A percentile compares a stretch with the other conserved stretches of the same genome.
phyloP scores from a whole-genome alignment of 2,329 filamentous ascomycete genomes.

The Dothiorella sarmentorum region DNA sequence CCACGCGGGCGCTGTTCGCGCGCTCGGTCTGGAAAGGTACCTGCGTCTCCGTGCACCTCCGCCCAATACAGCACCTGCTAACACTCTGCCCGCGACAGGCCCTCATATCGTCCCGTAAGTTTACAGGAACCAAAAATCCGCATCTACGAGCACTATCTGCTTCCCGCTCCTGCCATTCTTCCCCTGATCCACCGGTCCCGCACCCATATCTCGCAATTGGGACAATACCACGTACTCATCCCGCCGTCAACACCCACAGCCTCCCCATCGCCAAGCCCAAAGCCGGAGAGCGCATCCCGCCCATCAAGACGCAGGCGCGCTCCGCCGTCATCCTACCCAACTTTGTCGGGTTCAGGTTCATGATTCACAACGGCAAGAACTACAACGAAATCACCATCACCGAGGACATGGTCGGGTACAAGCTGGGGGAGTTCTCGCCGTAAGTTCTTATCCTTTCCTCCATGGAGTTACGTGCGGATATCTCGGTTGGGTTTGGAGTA shows the following conservation, averaged over 20 bases:
- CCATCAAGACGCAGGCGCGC: slow-evolving; percentile 83
- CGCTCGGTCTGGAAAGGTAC: slow-evolving; percentile 88
- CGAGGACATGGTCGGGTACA: slow-evolving; percentile 95
- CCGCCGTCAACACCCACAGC: slow-evolving; percentile 37
- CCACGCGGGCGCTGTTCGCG: slow-evolving; percentile 58
- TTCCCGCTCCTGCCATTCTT: too few relatives aligned
- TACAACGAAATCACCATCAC: slow-evolving; percentile 82
- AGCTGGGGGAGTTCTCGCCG: slow-evolving; percentile 88
- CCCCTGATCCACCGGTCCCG: background rate
- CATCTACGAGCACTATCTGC: background rate
- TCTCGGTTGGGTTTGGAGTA: too few relatives aligned
- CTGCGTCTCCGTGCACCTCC: slow-evolving; percentile 19
- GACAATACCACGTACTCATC: background rate
- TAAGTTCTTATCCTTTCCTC: too few relatives aligned
- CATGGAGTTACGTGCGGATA: too few relatives aligned
- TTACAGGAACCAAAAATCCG: background rate
- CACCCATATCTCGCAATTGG: background rate
- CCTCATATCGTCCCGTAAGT: slow-evolving; percentile 69
- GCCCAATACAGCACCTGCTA: slow-evolving; percentile 24
- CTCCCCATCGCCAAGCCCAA: slow-evolving; percentile 62
- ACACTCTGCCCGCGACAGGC: slow-evolving; percentile 45
- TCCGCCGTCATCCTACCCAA: slow-evolving; percentile 86
- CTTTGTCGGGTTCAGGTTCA: slow-evolving; percentile 85
- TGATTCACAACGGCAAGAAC: slow-evolving; percentile 86
- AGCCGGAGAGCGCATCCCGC: slow-evolving; percentile 61